These are phyloP conservation scores for Shiraia bambusicola DNA, from an alignment of 2,329 filamentous ascomycete genomes.

Conservation along the genomic window DNA sequence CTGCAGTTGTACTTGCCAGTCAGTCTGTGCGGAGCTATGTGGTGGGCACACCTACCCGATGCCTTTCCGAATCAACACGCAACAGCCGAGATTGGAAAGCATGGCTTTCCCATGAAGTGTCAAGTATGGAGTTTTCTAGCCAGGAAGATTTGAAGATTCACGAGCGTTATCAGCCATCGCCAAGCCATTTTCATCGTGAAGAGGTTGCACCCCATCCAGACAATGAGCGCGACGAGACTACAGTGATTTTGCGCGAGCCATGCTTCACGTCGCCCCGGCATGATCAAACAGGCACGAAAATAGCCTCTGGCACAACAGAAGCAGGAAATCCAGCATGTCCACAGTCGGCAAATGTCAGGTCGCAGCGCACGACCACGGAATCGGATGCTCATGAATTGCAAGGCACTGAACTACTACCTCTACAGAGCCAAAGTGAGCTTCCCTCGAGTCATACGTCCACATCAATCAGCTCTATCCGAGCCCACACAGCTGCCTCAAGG, in stretches of 20 bases:
- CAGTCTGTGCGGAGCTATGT: conserved; percentile 49
- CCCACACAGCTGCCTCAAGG: background rate
- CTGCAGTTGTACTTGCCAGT: conserved; percentile 48
- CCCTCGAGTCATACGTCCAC: background rate
- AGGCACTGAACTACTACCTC: no score
- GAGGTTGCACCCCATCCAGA: conserved; percentile 22
- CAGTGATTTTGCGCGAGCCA: conserved; percentile 15
- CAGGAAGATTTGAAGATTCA: conserved; percentile 33
- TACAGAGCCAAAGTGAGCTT: conserved; percentile 4
- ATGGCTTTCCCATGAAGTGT: conserved; percentile 51
- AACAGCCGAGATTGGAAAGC: conserved; percentile 50
- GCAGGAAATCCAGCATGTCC: no score
- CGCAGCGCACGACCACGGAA: no score
- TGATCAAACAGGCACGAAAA: background rate
- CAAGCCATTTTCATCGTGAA: conserved; percentile 13
- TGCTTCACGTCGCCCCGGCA: conserved; percentile 10
- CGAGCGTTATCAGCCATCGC: conserved; percentile 18
- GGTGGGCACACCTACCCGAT: conserved; percentile 34
- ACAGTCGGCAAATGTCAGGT: background rate
- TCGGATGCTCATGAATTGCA: no score
- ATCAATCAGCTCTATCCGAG: background rate
- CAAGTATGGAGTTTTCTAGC: conserved; percentile 35
- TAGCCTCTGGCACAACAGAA: no score
- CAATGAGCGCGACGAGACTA: conserved; percentile 31
- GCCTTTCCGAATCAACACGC: conserved; percentile 22